A percentile compares a stretch with the other conserved stretches of the same genome.
phyloP scores from a whole-genome alignment of 495 filamentous ascomycete genomes.

The Mytilinidion resinicola region DNA sequence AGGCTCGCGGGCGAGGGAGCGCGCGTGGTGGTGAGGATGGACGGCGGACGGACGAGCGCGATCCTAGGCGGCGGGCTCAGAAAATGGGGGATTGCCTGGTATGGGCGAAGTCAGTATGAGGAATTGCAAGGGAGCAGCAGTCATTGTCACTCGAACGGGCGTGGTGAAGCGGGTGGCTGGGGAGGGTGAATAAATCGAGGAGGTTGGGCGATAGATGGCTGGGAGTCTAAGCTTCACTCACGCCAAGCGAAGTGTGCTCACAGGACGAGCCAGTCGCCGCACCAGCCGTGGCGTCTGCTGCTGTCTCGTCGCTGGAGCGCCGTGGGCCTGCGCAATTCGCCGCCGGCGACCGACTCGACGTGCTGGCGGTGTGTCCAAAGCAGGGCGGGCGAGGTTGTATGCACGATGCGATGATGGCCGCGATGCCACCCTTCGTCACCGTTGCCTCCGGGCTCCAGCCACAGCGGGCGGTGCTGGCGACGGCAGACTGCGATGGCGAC shows the following conservation, averaged over 20 bases:
- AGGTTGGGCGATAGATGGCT: constrained; percentile 19
- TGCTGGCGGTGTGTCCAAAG: neutral
- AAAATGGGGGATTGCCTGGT: constrained; percentile 23
- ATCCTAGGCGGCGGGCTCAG: constrained; percentile 14
- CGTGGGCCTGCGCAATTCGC: constrained; percentile 21
- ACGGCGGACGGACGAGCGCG: neutral
- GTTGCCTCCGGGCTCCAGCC: neutral
- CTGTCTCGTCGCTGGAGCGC: constrained; percentile 4
- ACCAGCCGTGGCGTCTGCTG: constrained; percentile 4
- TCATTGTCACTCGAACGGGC: constrained; percentile 7
- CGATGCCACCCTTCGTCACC: neutral
- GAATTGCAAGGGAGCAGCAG: constrained; percentile 18
- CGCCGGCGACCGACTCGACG: neutral
- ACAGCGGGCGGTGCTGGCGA: neutral
- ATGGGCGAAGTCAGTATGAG: constrained; percentile 12
- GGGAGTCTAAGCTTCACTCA: constrained; percentile 10
- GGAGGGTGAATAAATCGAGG: neutral
- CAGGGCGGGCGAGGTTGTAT: neutral
- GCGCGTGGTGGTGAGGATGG: neutral
- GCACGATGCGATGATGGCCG: neutral
- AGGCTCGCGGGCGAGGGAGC: neutral
- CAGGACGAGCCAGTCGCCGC: constrained; percentile 8
- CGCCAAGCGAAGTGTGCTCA: constrained; percentile 11
- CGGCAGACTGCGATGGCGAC: neutral
- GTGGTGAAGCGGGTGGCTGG: constrained; percentile 19